Percentiles rank a stretch among this genome's conserved stretches.
phyloP scores from a whole-genome alignment of 1,284 basidiomycete species.

The Boletus smithii region DNA sequence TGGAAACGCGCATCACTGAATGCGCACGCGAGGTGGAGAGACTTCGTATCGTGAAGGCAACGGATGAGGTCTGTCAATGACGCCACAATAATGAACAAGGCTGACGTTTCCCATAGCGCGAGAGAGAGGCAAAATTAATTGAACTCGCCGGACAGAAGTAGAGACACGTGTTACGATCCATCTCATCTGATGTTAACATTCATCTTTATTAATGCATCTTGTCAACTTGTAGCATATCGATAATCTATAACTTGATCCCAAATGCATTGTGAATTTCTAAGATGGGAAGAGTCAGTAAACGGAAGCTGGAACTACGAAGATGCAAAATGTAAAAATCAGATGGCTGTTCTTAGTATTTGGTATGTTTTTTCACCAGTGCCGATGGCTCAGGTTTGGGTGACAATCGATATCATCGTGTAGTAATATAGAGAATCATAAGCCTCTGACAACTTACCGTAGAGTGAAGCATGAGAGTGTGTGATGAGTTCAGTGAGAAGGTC shows the following conservation, averaged over 20 bases:
- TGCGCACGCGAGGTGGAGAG: conserved; percentile 34
- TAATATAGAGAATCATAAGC: background rate
- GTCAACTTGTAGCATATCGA: conserved; percentile 1
- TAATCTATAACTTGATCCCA: background rate
- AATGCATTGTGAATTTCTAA: conserved; percentile 1
- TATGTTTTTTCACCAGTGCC: conserved; percentile 29
- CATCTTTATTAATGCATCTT: background rate
- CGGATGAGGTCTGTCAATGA: conserved; percentile 28
- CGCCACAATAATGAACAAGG: background rate
- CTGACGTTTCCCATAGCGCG: conserved; percentile 27
- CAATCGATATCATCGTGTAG: conserved; percentile 23
- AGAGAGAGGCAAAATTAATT: conserved; percentile 26
- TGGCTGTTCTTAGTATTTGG: conserved; percentile 35
- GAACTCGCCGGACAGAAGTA: conserved; percentile 19
- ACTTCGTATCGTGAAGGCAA: conserved; percentile 32
- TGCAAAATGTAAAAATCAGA: conserved; percentile 20
- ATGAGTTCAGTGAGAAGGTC: no score
- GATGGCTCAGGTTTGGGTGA: conserved; percentile 30
- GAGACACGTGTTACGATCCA: background rate
- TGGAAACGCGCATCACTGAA: conserved; percentile 26
- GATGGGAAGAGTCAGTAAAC: conserved; percentile 14
- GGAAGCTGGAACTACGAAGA: background rate
- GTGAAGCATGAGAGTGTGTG: no score
- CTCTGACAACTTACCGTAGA: no score
- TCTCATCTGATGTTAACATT: background rate